Evolutionary conservation across 1,284 basidiomycete genomes (phyloP).

Genomic region (Termitomyces sp.): DNA sequence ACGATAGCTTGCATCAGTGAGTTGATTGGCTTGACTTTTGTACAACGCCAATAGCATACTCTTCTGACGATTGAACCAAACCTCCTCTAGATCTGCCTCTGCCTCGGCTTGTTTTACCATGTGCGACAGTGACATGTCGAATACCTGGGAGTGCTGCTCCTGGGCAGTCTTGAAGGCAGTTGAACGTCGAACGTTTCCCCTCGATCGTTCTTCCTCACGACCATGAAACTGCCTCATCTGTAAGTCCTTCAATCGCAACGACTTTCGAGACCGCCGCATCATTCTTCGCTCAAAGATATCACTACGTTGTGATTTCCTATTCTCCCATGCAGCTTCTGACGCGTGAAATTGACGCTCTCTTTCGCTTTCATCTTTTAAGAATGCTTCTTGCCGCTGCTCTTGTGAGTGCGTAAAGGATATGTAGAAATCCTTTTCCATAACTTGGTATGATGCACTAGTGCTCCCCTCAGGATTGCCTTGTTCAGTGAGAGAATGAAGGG

Average conservation of each 20-base stretch:
- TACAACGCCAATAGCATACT: background rate
- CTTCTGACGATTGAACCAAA: background rate
- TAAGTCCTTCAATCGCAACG: background rate
- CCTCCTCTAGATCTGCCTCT: background rate
- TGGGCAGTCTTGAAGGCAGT: background rate
- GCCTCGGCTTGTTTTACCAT: slow-evolving; percentile 1
- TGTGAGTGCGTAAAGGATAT: background rate
- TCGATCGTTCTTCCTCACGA: background rate
- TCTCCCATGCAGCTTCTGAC: background rate
- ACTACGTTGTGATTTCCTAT: background rate
- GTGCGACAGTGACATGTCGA: background rate
- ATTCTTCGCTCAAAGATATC: background rate
- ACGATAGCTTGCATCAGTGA: background rate
- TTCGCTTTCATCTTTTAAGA: background rate
- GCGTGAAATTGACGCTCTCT: background rate
- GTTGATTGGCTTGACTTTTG: background rate
- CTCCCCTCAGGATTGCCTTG: background rate
- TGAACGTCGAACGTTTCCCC: background rate
- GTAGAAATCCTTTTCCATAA: background rate
- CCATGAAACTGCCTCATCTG: background rate
- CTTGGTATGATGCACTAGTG: background rate
- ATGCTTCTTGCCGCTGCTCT: background rate
- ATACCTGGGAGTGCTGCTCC: background rate
- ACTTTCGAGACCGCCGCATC: background rate
- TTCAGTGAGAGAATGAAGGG: background rate